These are phyloP conservation scores for Talaromyces sp. DNA, from an alignment of 2,329 filamentous ascomycete species.

Conservation along the genomic window DNA sequence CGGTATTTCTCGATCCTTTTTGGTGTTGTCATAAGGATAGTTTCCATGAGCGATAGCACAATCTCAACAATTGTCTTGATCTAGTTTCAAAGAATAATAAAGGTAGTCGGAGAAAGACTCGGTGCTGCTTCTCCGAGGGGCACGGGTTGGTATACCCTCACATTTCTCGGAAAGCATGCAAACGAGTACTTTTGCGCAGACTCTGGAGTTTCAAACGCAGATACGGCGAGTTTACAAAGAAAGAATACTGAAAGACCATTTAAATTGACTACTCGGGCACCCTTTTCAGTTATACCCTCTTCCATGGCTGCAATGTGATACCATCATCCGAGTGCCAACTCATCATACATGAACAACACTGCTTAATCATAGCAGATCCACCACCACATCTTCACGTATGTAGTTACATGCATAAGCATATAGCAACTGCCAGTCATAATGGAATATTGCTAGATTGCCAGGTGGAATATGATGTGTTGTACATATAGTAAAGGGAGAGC, in stretches of 20 bases:
- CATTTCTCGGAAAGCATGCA: background rate
- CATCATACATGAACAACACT: conserved; percentile 16
- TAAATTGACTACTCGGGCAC: background rate
- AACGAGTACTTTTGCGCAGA: background rate
- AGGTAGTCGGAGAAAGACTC: too few species aligned
- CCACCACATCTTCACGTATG: background rate
- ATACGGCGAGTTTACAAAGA: too few species aligned
- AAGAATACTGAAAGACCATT: too few species aligned
- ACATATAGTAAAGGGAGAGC: background rate
- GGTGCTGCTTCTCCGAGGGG: background rate
- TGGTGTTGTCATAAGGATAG: background rate
- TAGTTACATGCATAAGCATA: background rate
- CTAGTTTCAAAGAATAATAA: background rate
- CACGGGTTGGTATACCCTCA: background rate
- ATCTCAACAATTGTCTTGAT: background rate
- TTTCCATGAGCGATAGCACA: background rate
- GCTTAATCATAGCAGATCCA: background rate
- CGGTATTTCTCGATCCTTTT: background rate
- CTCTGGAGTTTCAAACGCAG: too few species aligned
- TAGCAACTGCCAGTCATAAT: background rate
- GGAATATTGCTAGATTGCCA: background rate
- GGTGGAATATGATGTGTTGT: background rate
- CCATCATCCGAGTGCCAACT: conserved; percentile 12
- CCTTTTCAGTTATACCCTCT: background rate
- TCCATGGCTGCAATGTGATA: background rate